Conservation (phyloP, 331 rosid genomes). For the Prunus yedoensis region DNA sequence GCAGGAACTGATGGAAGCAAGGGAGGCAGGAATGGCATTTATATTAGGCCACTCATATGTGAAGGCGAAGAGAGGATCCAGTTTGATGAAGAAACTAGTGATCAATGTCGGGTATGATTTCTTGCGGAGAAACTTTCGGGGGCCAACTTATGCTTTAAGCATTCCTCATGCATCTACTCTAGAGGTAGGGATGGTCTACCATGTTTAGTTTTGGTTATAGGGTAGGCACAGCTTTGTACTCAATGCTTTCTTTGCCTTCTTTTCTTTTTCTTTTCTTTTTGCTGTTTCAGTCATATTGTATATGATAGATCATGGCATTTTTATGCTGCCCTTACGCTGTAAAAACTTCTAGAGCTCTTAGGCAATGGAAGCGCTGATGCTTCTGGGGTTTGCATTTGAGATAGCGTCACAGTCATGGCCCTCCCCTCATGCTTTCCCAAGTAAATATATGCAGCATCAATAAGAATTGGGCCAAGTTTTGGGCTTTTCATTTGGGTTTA, state of each 20-base stretch:
- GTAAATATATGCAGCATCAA: conserved; percentile 5
- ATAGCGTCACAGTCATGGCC: neutral
- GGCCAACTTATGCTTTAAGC: conserved; percentile 78
- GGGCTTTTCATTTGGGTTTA: neutral
- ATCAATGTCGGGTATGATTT: conserved; percentile 89
- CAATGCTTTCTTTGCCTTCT: conserved; percentile 8
- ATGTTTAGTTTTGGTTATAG: conserved; percentile 43
- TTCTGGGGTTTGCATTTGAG: conserved; percentile 11
- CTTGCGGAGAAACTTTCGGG: conserved; percentile 91
- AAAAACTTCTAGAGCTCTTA: conserved; percentile 20
- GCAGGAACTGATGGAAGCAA: conserved; percentile 87
- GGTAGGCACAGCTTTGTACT: conserved; percentile 45
- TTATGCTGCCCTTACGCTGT: conserved; percentile 8
- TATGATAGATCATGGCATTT: conserved; percentile 34
- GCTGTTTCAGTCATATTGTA: conserved; percentile 33
- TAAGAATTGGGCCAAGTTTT: conserved; percentile 2
- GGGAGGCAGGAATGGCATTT: conserved; percentile 94
- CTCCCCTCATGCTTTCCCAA: neutral
- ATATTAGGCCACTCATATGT: conserved; percentile 95
- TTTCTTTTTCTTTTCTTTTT: neutral
- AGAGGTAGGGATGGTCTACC: conserved; percentile 95
- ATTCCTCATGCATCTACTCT: conserved; percentile 88
- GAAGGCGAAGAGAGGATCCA: conserved; percentile 88
- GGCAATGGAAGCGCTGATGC: conserved; percentile 10
- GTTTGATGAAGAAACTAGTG: conserved; percentile 73